These are phyloP conservation scores for Tolypocladium cylindrosporum DNA, from an alignment of 2,329 filamentous ascomycete genomes.

Conservation along the genomic window DNA sequence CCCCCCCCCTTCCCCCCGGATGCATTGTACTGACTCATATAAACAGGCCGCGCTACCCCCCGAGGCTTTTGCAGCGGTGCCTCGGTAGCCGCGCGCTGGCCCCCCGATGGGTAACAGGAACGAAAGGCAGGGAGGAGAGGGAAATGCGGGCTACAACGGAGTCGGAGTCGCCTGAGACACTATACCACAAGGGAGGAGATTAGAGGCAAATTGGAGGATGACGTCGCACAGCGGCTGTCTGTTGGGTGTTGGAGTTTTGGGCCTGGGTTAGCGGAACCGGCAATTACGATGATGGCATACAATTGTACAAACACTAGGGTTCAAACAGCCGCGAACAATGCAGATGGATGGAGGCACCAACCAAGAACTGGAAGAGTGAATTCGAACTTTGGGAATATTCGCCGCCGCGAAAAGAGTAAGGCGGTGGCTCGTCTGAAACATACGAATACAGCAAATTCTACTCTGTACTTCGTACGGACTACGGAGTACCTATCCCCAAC, in stretches of 20 bases:
- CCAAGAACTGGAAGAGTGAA: background rate
- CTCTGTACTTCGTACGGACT: too few relatives aligned
- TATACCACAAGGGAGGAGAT: background rate
- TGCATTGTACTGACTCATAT: background rate
- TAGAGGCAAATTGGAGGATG: background rate
- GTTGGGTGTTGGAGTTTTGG: background rate
- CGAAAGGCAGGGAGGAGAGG: background rate
- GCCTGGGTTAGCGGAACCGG: background rate
- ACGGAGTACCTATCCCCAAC: background rate
- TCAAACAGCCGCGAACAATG: background rate
- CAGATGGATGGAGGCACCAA: background rate
- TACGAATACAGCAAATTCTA: background rate
- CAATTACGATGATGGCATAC: background rate
- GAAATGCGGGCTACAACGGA: background rate
- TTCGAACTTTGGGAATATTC: too few relatives aligned
- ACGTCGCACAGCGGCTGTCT: background rate
- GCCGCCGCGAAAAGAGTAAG: background rate
- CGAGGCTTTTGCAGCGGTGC: slow-evolving; percentile 13
- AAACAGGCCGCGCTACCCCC: slow-evolving; percentile 14
- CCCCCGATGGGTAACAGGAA: background rate
- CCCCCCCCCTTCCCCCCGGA: too few relatives aligned
- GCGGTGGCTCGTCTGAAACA: background rate
- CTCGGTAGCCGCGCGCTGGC: slow-evolving; percentile 1
- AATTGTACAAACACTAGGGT: background rate
- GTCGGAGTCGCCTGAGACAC: background rate